Conservation (phyloP, 1,284 basidiomycete species). For the Lignosus rhinocerotis region DNA sequence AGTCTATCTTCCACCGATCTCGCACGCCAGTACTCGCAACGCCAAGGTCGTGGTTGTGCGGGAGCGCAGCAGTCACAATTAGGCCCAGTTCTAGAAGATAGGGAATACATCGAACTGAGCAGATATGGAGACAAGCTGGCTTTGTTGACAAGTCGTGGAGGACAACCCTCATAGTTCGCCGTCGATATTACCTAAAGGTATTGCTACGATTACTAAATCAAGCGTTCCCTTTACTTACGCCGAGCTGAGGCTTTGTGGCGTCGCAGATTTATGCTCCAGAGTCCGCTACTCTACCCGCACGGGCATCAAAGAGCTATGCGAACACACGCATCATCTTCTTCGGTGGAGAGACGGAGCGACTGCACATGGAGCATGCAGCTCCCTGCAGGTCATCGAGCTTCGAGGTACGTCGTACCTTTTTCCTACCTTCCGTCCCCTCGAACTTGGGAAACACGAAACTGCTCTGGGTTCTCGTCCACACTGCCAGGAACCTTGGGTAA, state of each 20-base stretch:
- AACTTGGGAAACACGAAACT: constrained; percentile 2
- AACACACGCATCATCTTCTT: neutral
- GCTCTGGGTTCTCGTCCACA: constrained; percentile 10
- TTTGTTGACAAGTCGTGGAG: constrained; percentile 9
- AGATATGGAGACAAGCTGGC: constrained; percentile 7
- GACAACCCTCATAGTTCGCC: constrained; percentile 4
- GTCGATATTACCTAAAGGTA: constrained; percentile 13
- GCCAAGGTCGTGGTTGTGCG: neutral
- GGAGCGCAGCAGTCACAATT: neutral
- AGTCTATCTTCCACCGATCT: constrained; percentile 20
- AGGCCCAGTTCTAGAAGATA: constrained; percentile 5
- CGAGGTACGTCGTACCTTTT: constrained; percentile 10
- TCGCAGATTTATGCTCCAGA: neutral
- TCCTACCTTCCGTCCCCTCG: neutral
- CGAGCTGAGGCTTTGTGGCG: constrained; percentile 13
- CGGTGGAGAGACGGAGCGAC: constrained; percentile 11
- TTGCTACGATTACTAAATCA: constrained; percentile 5
- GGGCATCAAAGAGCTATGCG: neutral
- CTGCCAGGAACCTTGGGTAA: neutral
- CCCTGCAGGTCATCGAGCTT: constrained; percentile 4
- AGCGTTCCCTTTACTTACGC: neutral
- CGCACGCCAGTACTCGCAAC: neutral
- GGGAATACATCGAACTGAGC: neutral
- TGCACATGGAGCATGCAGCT: constrained; percentile 1
- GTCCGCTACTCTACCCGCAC: neutral